These are phyloP conservation scores for Aspergillus calidoustus DNA, from an alignment of 2,329 filamentous ascomycete species.

Conservation along the genomic window DNA sequence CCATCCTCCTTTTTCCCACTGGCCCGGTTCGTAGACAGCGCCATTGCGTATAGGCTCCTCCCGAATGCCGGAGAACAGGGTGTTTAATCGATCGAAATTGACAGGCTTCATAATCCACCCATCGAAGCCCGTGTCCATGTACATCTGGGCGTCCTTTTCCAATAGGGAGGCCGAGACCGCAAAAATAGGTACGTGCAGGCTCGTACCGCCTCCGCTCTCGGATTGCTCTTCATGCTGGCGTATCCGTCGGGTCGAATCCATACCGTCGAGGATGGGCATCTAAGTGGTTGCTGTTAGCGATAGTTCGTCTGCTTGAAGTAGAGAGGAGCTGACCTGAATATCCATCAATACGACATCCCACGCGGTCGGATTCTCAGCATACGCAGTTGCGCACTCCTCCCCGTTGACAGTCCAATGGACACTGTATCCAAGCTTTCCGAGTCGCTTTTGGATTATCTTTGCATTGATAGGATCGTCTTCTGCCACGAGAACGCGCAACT, in stretches of 20 bases:
- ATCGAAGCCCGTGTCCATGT: conserved; percentile 80
- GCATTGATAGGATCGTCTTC: conserved; percentile 91
- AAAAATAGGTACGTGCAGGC: conserved; percentile 75
- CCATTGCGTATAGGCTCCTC: conserved; percentile 61
- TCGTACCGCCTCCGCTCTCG: conserved; percentile 33
- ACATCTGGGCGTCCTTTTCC: conserved; percentile 70
- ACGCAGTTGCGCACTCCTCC: conserved; percentile 77
- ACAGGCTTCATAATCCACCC: conserved; percentile 92
- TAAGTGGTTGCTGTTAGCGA: conserved; percentile 40
- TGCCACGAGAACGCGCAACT: conserved; percentile 68
- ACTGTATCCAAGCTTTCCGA: conserved; percentile 75
- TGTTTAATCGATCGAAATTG: conserved; percentile 74
- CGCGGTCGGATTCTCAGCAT: conserved; percentile 62
- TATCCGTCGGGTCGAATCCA: conserved; percentile 83
- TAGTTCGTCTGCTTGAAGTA: not conserved
- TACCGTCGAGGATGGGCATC: conserved; percentile 97
- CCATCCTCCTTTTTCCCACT: conserved; percentile 89
- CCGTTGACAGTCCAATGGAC: conserved; percentile 79
- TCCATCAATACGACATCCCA: conserved; percentile 92
- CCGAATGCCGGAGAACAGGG: conserved; percentile 71
- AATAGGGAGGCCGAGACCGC: conserved; percentile 84
- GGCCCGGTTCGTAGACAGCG: conserved; percentile 71
- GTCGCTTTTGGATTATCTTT: conserved; percentile 77
- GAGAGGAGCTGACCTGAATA: conserved; percentile 71
- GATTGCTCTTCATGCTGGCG: conserved; percentile 68